Evolutionary conservation across 768 basidiomycete genomes (phyloP).

Genomic region (Saitozyma podzolica): DNA sequence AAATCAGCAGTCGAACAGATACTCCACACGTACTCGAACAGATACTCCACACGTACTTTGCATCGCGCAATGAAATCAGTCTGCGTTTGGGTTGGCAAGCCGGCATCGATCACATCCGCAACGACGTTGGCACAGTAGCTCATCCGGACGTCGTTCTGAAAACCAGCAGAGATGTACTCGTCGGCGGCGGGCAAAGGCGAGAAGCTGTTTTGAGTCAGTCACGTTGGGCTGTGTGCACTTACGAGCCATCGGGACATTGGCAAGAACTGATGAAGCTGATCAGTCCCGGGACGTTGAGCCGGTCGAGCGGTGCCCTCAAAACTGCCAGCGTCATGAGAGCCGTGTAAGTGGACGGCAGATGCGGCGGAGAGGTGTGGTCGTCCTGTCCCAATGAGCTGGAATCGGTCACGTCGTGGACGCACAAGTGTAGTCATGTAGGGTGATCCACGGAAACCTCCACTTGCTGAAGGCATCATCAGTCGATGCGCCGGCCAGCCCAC

Average conservation of each 20-base stretch:
- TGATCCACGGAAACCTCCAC: constrained; percentile 65
- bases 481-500: constrained; percentile 30
- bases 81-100: constrained; percentile 68
- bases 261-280: constrained; percentile 67
- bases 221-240: constrained; percentile 17
- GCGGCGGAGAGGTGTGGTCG: constrained; percentile 57
- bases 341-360: constrained; percentile 92
- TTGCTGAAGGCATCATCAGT: constrained; percentile 11
- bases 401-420: constrained; percentile 3
- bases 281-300: constrained; percentile 70
- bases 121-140: constrained; percentile 86
- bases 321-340: constrained; percentile 79
- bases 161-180: constrained; percentile 13
- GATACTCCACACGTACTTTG: constrained; percentile 59
- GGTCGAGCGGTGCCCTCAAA: constrained; percentile 77
- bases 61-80: constrained; percentile 68
- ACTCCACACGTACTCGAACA: background rate
- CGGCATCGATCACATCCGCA: constrained; percentile 71
- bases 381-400: constrained; percentile 12
- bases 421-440: constrained; percentile 63
- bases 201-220: constrained; percentile 40
- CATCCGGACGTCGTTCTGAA: constrained; percentile 74
- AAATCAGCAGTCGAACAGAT: background rate
- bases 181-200: constrained; percentile 51
- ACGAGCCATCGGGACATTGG: constrained; percentile 84